Conservation (phyloP, 2,329 filamentous ascomycete species). For the Clonostachys sp. region DNA sequence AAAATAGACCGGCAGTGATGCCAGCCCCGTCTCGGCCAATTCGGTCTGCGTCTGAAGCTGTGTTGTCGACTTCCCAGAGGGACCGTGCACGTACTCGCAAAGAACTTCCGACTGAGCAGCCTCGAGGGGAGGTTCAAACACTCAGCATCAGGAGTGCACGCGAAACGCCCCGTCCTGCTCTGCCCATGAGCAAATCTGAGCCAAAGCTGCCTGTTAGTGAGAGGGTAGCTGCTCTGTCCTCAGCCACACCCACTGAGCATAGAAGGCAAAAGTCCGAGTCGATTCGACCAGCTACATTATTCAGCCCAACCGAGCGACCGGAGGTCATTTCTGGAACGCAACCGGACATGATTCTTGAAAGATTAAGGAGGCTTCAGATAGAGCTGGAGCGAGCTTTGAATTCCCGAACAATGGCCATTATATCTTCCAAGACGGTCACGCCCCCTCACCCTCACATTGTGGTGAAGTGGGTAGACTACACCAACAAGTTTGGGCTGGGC, state of each 20-base stretch:
- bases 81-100: constrained; percentile 17
- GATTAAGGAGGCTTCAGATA: constrained; percentile 50
- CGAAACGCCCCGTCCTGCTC: neutral
- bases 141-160: neutral
- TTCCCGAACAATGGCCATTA: constrained; percentile 56
- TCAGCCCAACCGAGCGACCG: constrained; percentile 48
- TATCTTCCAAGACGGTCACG: constrained; percentile 47
- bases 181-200: neutral
- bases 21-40: neutral
- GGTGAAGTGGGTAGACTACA: constrained; percentile 85
- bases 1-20: constrained; percentile 33
- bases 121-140: constrained; percentile 13
- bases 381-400: constrained; percentile 62
- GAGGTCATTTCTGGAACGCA: constrained; percentile 45
- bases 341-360: constrained; percentile 52
- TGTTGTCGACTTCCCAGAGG: constrained; percentile 18
- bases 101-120: constrained; percentile 9
- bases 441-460: constrained; percentile 59
- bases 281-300: constrained; percentile 42
- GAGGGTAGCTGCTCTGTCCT: constrained; percentile 16
- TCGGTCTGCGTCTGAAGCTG: constrained; percentile 9
- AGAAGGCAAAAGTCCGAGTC: constrained; percentile 20
- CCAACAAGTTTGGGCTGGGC: constrained; percentile 79
- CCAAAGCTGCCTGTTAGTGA: constrained; percentile 15
- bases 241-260: constrained; percentile 7